phyloP scores from a whole-genome alignment of 2,329 filamentous ascomycete species.

The Colletotrichum costaricense region DNA sequence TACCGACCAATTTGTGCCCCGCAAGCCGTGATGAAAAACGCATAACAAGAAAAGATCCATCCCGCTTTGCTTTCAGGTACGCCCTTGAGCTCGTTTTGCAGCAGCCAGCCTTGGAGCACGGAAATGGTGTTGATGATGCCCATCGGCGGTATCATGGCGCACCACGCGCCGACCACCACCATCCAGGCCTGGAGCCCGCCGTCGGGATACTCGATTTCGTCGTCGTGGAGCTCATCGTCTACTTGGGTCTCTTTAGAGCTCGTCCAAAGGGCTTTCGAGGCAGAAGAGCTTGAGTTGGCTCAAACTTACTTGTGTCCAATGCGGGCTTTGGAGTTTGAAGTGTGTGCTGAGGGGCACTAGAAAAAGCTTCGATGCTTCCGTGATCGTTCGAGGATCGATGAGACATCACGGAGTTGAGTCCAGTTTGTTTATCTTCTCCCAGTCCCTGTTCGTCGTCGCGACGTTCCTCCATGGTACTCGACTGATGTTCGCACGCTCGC shows the following conservation, averaged over 20 bases:
- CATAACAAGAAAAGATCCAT: not conserved
- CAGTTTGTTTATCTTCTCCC: not conserved
- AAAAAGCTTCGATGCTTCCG: not conserved
- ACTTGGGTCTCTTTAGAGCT: not conserved
- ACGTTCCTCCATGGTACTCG: not conserved
- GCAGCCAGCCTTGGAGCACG: not conserved
- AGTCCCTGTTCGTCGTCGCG: not conserved
- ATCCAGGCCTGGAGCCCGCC: not conserved
- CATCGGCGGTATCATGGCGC: not conserved
- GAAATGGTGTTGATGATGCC: not conserved
- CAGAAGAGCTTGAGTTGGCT: not conserved
- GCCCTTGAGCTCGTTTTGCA: not conserved
- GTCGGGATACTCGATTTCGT: not conserved
- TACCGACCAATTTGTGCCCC: not conserved
- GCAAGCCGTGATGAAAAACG: not conserved
- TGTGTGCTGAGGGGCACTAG: not conserved
- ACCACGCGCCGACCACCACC: not conserved
- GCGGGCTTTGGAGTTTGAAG: not conserved
- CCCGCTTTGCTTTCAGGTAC: not conserved
- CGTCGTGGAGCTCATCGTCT: not conserved
- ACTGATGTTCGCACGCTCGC: not conserved
- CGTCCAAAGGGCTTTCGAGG: not conserved
- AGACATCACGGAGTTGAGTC: fast-evolving
- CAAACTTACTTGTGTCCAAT: not conserved
- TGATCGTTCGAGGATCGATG: not conserved